Evolutionary conservation across 805 yeast species (phyloP).

Genomic region (Starmerella bombi): DNA sequence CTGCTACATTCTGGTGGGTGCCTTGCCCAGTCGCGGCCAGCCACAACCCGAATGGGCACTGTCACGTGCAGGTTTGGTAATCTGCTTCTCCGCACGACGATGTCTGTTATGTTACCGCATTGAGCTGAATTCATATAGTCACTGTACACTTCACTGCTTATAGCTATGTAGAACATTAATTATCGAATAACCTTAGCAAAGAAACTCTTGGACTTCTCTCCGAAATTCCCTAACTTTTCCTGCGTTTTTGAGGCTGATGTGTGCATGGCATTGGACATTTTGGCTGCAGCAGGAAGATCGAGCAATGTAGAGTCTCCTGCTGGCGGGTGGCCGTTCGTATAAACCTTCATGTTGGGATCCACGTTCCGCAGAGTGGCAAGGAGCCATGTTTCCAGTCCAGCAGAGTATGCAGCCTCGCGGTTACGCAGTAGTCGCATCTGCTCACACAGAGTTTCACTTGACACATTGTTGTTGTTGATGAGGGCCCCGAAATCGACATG

Average conservation of each 20-base stretch:
- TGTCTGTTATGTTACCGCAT: too few relatives aligned
- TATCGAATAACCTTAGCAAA: slow-evolving; percentile 25
- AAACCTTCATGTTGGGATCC: slow-evolving; percentile 15
- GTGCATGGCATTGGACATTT: slow-evolving; percentile 20
- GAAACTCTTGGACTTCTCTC: slow-evolving; percentile 27
- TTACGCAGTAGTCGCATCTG: slow-evolving; percentile 23
- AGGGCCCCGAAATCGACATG: slow-evolving; percentile 26
- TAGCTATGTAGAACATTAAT: too few relatives aligned
- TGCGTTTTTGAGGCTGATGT: slow-evolving; percentile 20
- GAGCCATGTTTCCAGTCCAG: slow-evolving; percentile 28
- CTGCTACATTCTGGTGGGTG: too few relatives aligned
- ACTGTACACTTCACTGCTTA: too few relatives aligned
- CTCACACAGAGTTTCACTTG: slow-evolving; percentile 22
- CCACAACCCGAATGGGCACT: too few relatives aligned
- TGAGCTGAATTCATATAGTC: too few relatives aligned
- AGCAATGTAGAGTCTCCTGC: slow-evolving; percentile 15
- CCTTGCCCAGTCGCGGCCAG: too few relatives aligned
- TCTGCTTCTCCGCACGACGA: too few relatives aligned
- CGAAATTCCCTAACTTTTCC: slow-evolving; percentile 23
- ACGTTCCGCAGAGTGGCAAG: slow-evolving; percentile 11
- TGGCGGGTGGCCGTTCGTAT: slow-evolving; percentile 25
- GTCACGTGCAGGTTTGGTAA: too few relatives aligned
- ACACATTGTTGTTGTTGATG: slow-evolving; percentile 17
- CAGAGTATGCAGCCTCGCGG: slow-evolving; percentile 26
- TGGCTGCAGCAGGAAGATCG: slow-evolving; percentile 21